phyloP scores from a whole-genome alignment of 345 rosid genomes.

The Eucalyptus erythrocorys region DNA sequence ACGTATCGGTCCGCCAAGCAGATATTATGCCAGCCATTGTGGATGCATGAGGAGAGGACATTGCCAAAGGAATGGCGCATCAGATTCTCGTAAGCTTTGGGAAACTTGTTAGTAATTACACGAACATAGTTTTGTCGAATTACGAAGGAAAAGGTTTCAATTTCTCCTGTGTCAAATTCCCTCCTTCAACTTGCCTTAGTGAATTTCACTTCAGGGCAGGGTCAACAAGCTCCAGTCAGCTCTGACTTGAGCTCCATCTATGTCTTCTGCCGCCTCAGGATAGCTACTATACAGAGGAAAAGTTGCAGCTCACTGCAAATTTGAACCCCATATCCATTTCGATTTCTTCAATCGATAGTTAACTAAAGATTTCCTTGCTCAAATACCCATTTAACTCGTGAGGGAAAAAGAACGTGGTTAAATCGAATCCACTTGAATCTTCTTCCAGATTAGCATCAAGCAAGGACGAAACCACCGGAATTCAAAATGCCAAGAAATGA shows the following conservation, averaged over 20 bases:
- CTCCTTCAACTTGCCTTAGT: neutral
- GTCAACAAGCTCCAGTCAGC: neutral
- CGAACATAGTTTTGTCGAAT: neutral
- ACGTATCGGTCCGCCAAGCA: neutral
- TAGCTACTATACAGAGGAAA: neutral
- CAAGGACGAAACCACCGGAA: neutral
- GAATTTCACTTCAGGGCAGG: neutral
- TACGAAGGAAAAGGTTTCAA: neutral
- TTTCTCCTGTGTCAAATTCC: neutral
- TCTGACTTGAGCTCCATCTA: neutral
- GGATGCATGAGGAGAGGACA: neutral
- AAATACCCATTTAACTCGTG: neutral
- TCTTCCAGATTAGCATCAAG: neutral
- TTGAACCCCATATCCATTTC: neutral
- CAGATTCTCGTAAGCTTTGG: neutral
- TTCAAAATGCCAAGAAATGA: neutral
- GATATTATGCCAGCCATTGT: neutral
- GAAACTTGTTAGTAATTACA: neutral
- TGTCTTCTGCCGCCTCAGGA: neutral
- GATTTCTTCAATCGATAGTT: neutral
- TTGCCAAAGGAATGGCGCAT: neutral
- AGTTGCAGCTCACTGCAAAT: neutral
- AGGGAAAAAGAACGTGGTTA: neutral
- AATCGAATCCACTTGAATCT: neutral
- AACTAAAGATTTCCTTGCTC: neutral